phyloP scores from a whole-genome alignment of 2,329 filamentous ascomycete species.

The Decorospora gaudefroyi region DNA sequence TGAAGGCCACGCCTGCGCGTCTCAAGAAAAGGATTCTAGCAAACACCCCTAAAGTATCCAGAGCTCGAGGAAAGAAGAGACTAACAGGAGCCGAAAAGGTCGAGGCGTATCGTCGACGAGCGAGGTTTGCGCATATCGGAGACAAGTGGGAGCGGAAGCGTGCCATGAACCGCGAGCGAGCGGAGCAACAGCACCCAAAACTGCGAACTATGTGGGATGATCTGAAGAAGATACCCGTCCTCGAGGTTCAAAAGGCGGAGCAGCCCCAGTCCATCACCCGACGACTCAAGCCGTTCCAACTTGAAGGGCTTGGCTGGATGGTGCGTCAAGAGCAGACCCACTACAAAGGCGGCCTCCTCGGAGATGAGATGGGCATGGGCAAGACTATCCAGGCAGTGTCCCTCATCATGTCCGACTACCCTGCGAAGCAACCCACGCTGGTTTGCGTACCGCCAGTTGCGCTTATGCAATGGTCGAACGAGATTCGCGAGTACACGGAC shows the following conservation, averaged over 20 bases:
- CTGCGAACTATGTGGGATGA: constrained; percentile 84
- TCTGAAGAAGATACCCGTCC: constrained; percentile 68
- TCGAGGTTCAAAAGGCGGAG: constrained; percentile 66
- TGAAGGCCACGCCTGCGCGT: constrained; percentile 28
- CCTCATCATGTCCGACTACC: constrained; percentile 96
- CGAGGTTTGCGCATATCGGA: constrained; percentile 42
- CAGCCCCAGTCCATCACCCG: constrained; percentile 81
- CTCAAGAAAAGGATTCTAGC: constrained; percentile 19
- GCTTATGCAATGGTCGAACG: constrained; percentile 84
- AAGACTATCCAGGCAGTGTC: constrained; percentile 99
- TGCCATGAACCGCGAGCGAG: constrained; percentile 63
- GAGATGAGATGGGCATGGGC: constrained; percentile 98
- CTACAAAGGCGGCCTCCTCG: constrained; percentile 87
- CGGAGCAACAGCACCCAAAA: constrained; percentile 77
- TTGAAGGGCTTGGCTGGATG: constrained; percentile 96
- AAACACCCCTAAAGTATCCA: constrained; percentile 14
- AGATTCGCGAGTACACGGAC: constrained; percentile 71
- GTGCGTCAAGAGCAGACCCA: constrained; percentile 79
- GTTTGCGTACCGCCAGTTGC: constrained; percentile 92
- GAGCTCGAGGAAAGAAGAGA: constrained; percentile 35
- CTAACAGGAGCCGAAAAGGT: constrained; percentile 29
- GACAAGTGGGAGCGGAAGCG: constrained; percentile 51
- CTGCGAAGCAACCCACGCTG: constrained; percentile 77
- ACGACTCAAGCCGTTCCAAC: constrained; percentile 87
- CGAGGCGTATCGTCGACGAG: constrained; percentile 25